Evolutionary conservation across 192 early-diverging fungal species (phyloP).

Genomic region (Mortierella alpina): DNA sequence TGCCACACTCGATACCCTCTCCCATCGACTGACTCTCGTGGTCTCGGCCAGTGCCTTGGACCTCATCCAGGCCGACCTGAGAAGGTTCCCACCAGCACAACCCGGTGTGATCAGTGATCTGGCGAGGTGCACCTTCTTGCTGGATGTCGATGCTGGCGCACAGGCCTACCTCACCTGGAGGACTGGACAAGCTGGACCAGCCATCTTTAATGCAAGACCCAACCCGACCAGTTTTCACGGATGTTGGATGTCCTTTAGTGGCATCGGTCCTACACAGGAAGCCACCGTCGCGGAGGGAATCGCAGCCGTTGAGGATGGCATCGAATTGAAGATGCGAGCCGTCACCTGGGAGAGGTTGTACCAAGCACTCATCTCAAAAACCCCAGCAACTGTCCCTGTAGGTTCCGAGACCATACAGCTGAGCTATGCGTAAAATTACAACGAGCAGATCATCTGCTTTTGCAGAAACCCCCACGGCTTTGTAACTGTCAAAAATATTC

Average conservation of each 20-base stretch:
- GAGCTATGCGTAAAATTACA: constrained; percentile 23
- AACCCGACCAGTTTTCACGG: constrained; percentile 47
- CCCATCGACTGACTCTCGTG: constrained; percentile 39
- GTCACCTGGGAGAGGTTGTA: constrained; percentile 45
- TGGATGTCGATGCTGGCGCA: constrained; percentile 47
- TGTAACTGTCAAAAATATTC: no score
- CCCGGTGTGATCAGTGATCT: constrained; percentile 21
- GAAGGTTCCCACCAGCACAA: constrained; percentile 33
- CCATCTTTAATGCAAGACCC: constrained; percentile 49
- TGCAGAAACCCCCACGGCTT: not conserved
- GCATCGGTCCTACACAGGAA: constrained; percentile 19
- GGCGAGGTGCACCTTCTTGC: constrained; percentile 31
- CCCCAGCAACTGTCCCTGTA: constrained; percentile 33
- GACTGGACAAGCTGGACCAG: constrained; percentile 28
- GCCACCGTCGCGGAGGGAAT: constrained; percentile 16
- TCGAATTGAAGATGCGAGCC: constrained; percentile 39
- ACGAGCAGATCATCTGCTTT: not conserved
- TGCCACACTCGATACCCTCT: constrained; percentile 38
- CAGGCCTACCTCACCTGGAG: constrained; percentile 51
- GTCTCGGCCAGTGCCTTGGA: constrained; percentile 31
- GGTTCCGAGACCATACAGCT: constrained; percentile 38
- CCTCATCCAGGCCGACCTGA: constrained; percentile 28
- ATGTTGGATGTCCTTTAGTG: constrained; percentile 40
- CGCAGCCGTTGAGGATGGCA: constrained; percentile 33
- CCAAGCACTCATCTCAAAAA: constrained; percentile 41